Evolutionary conservation across 148 eudicot genomes (phyloP).

Genomic region (Camellia japonica): DNA sequence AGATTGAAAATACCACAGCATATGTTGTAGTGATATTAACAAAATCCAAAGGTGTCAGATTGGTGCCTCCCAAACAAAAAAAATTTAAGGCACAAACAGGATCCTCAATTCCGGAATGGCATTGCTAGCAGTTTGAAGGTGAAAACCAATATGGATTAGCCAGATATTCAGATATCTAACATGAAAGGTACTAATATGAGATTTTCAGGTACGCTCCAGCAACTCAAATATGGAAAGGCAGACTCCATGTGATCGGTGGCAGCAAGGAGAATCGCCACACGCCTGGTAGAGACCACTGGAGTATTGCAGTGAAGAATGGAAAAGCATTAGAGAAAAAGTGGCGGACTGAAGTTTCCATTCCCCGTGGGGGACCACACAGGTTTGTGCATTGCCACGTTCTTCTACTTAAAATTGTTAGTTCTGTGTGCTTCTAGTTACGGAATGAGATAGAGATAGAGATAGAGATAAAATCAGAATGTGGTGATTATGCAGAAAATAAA

Average conservation of each 20-base stretch:
- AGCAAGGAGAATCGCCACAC: constrained; percentile 48
- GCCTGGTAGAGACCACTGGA: constrained; percentile 47
- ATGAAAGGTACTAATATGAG: background rate
- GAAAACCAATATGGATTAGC: background rate
- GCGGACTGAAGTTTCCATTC: constrained; percentile 43
- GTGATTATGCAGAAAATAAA: background rate
- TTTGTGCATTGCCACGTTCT: constrained; percentile 13
- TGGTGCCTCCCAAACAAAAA: background rate
- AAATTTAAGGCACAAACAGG: background rate
- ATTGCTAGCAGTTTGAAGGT: background rate
- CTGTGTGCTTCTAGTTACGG: background rate
- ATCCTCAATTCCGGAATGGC: background rate
- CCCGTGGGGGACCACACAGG: constrained; percentile 57
- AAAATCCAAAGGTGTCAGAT: background rate
- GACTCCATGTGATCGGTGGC: constrained; percentile 56
- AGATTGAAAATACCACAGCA: background rate
- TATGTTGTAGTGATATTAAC: background rate
- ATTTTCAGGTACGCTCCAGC: constrained; percentile 46
- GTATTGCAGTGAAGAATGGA: constrained; percentile 43
- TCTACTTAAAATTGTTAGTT: background rate
- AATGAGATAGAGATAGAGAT: background rate
- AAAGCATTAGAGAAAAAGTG: constrained; percentile 35
- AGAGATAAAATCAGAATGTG: background rate
- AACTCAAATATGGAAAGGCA: constrained; percentile 47
- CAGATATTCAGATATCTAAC: background rate